Evolutionary conservation across 2,329 filamentous ascomycete species (phyloP).

Genomic region (Colletotrichum liriopes): DNA sequence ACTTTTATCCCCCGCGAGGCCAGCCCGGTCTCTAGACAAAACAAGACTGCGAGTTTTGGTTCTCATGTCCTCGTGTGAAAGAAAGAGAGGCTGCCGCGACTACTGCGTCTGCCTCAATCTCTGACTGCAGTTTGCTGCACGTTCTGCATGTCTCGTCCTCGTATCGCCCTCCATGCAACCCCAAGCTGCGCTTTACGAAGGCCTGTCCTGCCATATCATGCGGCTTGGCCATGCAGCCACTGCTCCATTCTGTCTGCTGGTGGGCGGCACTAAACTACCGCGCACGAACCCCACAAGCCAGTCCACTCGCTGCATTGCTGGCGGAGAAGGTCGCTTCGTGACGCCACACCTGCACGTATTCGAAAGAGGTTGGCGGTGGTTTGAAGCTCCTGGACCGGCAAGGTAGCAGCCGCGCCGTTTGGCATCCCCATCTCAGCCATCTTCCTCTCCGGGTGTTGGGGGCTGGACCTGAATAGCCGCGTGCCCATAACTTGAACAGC

Average conservation of each 20-base stretch:
- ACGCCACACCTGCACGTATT: conserved; percentile 22
- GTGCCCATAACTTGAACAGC: neutral
- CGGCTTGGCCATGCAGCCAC: conserved; percentile 38
- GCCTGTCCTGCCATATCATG: conserved; percentile 26
- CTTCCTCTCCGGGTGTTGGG: neutral
- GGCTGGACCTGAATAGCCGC: neutral
- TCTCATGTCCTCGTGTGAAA: conserved; percentile 5
- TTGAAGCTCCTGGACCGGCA: neutral
- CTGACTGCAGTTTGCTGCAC: conserved; percentile 27
- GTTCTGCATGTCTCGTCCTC: conserved; percentile 35
- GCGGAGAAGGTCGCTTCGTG: conserved; percentile 11
- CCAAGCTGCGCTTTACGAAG: conserved; percentile 32
- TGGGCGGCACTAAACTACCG: conserved; percentile 25
- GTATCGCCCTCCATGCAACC: conserved; percentile 38
- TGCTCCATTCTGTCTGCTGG: conserved; percentile 14
- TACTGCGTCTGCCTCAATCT: neutral
- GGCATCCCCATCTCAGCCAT: neutral
- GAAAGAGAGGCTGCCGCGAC: neutral
- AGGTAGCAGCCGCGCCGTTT: neutral
- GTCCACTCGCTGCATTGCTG: conserved; percentile 1
- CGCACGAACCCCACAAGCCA: conserved; percentile 13
- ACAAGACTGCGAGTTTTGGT: conserved; percentile 16
- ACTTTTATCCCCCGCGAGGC: neutral
- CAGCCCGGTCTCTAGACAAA: conserved; percentile 16
- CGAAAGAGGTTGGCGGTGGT: neutral